Base-by-base conservation (phyloP, 2,329 filamentous ascomycete genomes). In the Aureobasidium sp. region DNA sequence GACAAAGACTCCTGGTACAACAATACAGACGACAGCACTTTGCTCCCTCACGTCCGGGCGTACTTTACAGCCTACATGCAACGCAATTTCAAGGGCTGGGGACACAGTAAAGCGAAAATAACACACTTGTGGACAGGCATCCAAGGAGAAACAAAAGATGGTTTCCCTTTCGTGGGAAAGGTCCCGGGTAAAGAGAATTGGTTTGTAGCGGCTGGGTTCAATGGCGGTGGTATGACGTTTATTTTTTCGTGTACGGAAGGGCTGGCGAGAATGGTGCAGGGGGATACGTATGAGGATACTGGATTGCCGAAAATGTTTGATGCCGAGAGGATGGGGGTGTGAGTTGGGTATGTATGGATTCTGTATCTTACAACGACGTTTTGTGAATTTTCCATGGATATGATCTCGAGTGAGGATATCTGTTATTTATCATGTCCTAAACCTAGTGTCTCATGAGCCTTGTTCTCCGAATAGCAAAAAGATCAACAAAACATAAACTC, bases 181-280 rank as follows among this genome's bases (percentile, higher is more conserved):
- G 74, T 77, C 47, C 78, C 78, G 1, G 73, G 70, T 2, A 68
- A 69, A 38, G 64, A 71, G 8, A 75, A 77, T 1, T 67, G 87
- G 27, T 85, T 80, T 75, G 72, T 84, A 1, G 76, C 78, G 25
- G 82, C 80, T 4, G 79, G 82, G 6, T 87, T 87, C 64, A 84
- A 85, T 64, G 85, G 85, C 0, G 83, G 87, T 68, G 84, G 68
- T 21, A 67, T 66, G 65, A 61, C 66, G 11, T 64, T 67, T 62
- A 66, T 64, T 31, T 63, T 67, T 73, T 79, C 82, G 68, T 81
- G 79, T 23, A 83, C 83, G 0, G 77, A 79, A 64, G 84, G 79
- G 0, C 65, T 87, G 61, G 80, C 78, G 1, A 70, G 74, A 29
- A 84, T 86, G 80, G 77, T 69, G n/a, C n/a, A 65, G 65, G 11